Evolutionary conservation across 805 yeast genomes (phyloP).

Genomic region (Teunomyces tritomae): DNA sequence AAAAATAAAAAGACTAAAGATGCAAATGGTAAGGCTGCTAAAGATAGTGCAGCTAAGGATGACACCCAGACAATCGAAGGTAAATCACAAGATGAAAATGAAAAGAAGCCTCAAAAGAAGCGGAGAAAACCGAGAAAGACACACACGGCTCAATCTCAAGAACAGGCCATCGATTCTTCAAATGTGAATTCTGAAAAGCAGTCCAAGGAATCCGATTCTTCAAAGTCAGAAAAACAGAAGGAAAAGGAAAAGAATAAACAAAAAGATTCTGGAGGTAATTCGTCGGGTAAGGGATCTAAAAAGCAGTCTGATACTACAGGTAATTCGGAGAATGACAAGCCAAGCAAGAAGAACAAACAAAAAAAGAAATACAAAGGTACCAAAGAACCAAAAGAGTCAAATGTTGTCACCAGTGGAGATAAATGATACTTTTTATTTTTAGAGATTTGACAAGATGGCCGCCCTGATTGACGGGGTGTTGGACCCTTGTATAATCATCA

Average conservation of each 20-base stretch:
- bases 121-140: neutral
- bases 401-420: neutral
- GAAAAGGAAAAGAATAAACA: neutral
- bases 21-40: neutral
- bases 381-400: neutral
- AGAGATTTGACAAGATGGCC: too few species aligned
- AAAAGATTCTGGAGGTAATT: neutral
- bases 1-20: slow-evolving; percentile 7
- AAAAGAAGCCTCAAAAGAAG: neutral
- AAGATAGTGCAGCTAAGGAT: neutral
- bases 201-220: neutral
- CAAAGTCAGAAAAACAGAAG: slow-evolving; percentile 5
- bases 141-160: neutral
- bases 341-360: neutral
- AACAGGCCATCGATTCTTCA: neutral
- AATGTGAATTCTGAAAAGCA: neutral
- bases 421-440: too few species aligned
- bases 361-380: neutral
- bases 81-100: neutral
- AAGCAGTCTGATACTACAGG: neutral
- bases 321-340: neutral
- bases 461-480: too few species aligned
- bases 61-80: neutral
- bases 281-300: neutral
- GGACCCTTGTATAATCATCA: too few species aligned